These are phyloP conservation scores for Nemania sp. DNA, from an alignment of 2,329 filamentous ascomycete genomes.

Conservation along the genomic window DNA sequence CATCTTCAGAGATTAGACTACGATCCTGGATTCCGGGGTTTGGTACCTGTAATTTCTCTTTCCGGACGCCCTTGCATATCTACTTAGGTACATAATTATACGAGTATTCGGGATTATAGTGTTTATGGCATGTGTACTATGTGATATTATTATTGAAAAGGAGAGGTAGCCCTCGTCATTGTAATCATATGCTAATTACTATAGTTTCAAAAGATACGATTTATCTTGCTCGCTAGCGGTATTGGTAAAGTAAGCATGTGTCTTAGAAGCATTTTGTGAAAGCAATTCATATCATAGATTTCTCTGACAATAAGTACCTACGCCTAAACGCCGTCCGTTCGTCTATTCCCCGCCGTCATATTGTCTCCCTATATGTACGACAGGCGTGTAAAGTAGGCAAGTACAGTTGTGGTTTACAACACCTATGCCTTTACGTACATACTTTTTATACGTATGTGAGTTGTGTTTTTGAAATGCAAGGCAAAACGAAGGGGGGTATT, in stretches of 20 bases:
- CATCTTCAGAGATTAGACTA: constrained; percentile 5
- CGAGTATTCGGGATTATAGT: background rate
- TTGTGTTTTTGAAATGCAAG: background rate
- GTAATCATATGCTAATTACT: background rate
- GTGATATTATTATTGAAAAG: background rate
- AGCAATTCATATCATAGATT: background rate
- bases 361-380: background rate
- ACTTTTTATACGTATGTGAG: constrained; percentile 13
- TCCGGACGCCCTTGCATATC: background rate
- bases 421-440: background rate
- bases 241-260: too few species aligned
- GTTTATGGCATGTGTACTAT: background rate
- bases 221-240: too few species aligned
- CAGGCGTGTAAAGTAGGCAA: constrained; percentile 1
- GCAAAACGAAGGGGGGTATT: background rate
- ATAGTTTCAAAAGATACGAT: background rate
- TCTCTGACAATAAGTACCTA: background rate
- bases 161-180: background rate
- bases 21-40: background rate
- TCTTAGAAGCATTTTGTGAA: background rate
- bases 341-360: background rate
- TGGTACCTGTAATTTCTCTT: background rate
- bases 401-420: background rate
- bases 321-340: background rate
- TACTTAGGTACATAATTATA: background rate